phyloP scores from a whole-genome alignment of 805 yeast genomes.

The Wickerhamomyces subpelliculosus region DNA sequence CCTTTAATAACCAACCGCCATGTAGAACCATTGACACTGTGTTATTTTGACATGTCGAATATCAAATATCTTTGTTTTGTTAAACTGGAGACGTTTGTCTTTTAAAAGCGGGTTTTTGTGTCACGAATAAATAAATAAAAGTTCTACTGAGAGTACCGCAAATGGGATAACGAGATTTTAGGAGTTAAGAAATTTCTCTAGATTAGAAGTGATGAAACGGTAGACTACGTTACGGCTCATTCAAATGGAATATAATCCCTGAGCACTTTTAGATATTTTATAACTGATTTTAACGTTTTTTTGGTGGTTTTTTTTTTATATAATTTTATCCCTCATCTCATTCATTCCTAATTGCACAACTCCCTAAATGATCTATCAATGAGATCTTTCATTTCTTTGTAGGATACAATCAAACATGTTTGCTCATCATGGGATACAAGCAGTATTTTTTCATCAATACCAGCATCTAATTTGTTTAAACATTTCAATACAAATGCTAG shows the following conservation, averaged over 20 bases:
- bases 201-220: too few relatives aligned
- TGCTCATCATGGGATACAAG: constrained; percentile 81
- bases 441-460: constrained; percentile 75
- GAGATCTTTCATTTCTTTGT: constrained; percentile 70
- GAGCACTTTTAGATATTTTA: neutral
- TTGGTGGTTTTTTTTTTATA: neutral
- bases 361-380: constrained; percentile 64
- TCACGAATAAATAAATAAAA: neutral
- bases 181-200: too few relatives aligned
- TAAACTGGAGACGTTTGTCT: too few relatives aligned
- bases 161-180: too few relatives aligned
- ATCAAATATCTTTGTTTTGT: neutral
- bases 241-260: too few relatives aligned
- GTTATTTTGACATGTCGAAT: neutral
- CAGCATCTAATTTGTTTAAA: constrained; percentile 88
- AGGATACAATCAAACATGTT: constrained; percentile 77
- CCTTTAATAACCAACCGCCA: neutral
- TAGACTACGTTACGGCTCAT: too few relatives aligned
- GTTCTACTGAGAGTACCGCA: too few relatives aligned
- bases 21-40: too few relatives aligned
- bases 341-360: constrained; percentile 13
- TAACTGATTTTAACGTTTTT: neutral
- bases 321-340: too few relatives aligned
- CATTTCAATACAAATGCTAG: constrained; percentile 72
- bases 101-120: neutral